Evolutionary conservation across 768 basidiomycete genomes (phyloP), one percentile per base, ranked within the genome.

Genomic region (Boletus rubroflammeus): DNA sequence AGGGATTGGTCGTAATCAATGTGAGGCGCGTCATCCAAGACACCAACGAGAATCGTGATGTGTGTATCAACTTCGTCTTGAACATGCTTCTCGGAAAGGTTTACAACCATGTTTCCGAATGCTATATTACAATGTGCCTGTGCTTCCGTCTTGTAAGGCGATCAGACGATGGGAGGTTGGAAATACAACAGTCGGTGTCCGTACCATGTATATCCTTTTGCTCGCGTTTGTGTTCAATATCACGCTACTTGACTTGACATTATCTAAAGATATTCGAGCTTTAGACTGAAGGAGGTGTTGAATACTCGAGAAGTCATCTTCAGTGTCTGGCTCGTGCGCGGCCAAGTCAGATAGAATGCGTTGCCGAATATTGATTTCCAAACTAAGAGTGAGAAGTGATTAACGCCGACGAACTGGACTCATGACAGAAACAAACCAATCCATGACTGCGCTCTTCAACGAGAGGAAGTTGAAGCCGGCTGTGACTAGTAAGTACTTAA

Each of bases 71-170:
- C 76, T 28, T 78, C 78, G n/a, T 73, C 70, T 11, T 66, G 67
- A 29, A 87, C 76, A 59, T 82, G 78, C 7, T 69, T 63, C 36
- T 82, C 74, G 0, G 86, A 77, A 56, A 86, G 80, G 63, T 84
- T 84, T 51, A 83, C 71, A 17, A 89, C 81, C 49, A 92, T 77
- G 64, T 92, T 85, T 35, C 87, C 90, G 59, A 92, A 93, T 2
- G 90, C 89, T 56, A 91, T 86, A 58, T 88, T 88, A 71, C 85
- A 89, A 59, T 90, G 88, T 14, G 85, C 82, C 51, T 83, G 76
- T 3, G 87, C 85, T 11, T 83, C 81, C 19, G 87, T 73, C 91
- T 93, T 54, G 28, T 39, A 57, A 53, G 32, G 47, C 13, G 8
- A 56, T 43, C 36, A 61, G 42, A 39, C 19, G 35, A 31, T 17